Evolutionary conservation across 2,329 filamentous ascomycete genomes (phyloP).

Genomic region (Fusarium xylarioides): DNA sequence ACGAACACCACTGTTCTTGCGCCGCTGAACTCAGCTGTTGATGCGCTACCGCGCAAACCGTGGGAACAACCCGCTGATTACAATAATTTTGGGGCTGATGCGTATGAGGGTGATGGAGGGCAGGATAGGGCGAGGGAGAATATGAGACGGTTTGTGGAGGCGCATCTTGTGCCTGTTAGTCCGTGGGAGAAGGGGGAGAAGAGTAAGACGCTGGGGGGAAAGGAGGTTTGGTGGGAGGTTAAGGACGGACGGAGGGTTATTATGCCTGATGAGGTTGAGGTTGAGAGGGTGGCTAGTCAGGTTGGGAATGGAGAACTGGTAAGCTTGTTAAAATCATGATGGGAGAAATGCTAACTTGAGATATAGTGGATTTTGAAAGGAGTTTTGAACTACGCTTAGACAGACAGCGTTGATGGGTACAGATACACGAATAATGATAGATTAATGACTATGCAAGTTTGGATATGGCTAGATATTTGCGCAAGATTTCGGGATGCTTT

Average conservation of each 20-base stretch:
- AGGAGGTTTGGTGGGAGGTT: constrained; percentile 84
- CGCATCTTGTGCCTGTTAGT: constrained; percentile 78
- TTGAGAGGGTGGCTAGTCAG: constrained; percentile 75
- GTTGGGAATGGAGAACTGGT: constrained; percentile 88
- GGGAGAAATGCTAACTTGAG: background rate
- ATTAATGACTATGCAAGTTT: constrained; percentile 6
- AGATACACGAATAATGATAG: constrained; percentile 29
- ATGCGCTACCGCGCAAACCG: constrained; percentile 81
- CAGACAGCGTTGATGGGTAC: background rate
- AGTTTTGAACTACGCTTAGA: constrained; percentile 56
- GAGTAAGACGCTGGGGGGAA: constrained; percentile 68
- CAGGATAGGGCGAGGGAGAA: constrained; percentile 81
- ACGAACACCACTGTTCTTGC: constrained; percentile 87
- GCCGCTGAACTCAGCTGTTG: constrained; percentile 84
- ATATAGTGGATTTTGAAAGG: constrained; percentile 71
- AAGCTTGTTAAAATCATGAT: constrained; percentile 38
- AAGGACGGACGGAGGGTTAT: constrained; percentile 74
- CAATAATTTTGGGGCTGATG: constrained; percentile 68
- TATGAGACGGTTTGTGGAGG: constrained; percentile 82
- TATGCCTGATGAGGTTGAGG: constrained; percentile 82
- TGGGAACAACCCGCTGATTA: constrained; percentile 86
- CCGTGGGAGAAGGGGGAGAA: constrained; percentile 78
- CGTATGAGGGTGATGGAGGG: constrained; percentile 80
- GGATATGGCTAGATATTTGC: background rate
- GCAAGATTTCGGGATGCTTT: background rate